phyloP scores from a whole-genome alignment of 2,329 filamentous ascomycete genomes.

The Diplodia corticola region DNA sequence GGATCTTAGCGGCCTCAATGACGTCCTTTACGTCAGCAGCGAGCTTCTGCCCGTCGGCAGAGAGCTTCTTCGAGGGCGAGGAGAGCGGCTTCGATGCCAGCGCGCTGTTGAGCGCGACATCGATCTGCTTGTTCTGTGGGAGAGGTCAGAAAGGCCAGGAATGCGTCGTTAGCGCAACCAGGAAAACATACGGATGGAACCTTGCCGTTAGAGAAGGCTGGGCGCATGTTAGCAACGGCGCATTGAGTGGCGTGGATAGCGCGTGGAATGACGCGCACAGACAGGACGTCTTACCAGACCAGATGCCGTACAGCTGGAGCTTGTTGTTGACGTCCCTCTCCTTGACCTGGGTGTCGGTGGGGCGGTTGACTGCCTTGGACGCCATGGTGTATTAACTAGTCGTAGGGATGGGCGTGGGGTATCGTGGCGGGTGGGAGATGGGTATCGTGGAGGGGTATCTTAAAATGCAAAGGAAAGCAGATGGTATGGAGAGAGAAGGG shows the following conservation, averaged over 20 bases:
- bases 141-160: conserved; percentile 22
- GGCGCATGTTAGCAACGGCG: not conserved
- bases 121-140: conserved; percentile 84
- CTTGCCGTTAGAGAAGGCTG: conserved; percentile 85
- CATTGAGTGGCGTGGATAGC: not conserved
- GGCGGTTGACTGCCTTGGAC: conserved; percentile 62
- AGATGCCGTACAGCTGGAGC: conserved; percentile 91
- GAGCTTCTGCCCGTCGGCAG: conserved; percentile 75
- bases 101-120: conserved; percentile 88
- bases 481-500: not conserved
- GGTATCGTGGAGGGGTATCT: conserved; percentile 21
- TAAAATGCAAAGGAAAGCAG: conserved; percentile 20
- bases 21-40: conserved; percentile 76
- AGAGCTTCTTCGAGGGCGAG: conserved; percentile 74
- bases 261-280: not conserved
- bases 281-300: conserved; percentile 55
- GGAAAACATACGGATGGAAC: conserved; percentile 72
- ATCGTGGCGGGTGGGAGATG: not conserved
- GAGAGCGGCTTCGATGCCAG: conserved; percentile 69
- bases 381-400: conserved; percentile 1
- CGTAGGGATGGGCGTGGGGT: not conserved
- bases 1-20: conserved; percentile 77
- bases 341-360: conserved; percentile 72
- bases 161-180: not conserved
- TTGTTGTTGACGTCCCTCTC: conserved; percentile 88